Evolutionary conservation across 371 early-diverging fungal species (phyloP).

Genomic region (Lichtheimia ornata): DNA sequence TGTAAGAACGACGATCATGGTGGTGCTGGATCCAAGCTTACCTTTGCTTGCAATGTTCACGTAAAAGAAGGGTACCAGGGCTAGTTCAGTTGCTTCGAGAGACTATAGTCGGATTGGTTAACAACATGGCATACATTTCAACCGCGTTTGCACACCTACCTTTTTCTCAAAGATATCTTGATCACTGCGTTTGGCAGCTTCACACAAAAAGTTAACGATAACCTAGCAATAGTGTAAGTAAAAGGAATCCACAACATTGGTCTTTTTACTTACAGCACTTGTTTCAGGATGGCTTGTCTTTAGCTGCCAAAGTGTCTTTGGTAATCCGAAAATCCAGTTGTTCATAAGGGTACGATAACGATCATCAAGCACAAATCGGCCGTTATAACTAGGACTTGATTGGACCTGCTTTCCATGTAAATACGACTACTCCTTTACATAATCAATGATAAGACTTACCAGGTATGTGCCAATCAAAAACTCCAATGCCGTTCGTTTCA

Average conservation of each 20-base stretch:
- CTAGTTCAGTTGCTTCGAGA: slow-evolving; percentile 38
- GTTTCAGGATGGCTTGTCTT: slow-evolving; percentile 49
- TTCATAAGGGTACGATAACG: slow-evolving; percentile 21
- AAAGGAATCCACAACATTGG: not conserved
- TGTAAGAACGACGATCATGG: not conserved
- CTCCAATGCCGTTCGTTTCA: slow-evolving; percentile 38
- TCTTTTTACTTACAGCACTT: slow-evolving; percentile 34
- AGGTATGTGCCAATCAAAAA: slow-evolving; percentile 42
- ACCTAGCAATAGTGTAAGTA: slow-evolving; percentile 8
- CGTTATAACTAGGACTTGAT: slow-evolving; percentile 42
- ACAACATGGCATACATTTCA: not conserved
- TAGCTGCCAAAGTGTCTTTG: slow-evolving; percentile 59
- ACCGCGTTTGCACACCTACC: slow-evolving; percentile 8
- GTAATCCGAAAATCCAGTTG: slow-evolving; percentile 48
- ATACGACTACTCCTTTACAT: not conserved
- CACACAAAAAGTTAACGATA: slow-evolving; percentile 36
- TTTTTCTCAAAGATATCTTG: slow-evolving; percentile 29
- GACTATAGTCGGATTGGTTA: slow-evolving; percentile 16
- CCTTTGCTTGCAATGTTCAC: slow-evolving; percentile 41
- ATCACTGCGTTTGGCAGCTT: slow-evolving; percentile 29
- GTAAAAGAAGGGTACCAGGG: slow-evolving; percentile 50
- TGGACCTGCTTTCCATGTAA: slow-evolving; percentile 27
- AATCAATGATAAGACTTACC: slow-evolving; percentile 24
- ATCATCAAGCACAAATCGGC: slow-evolving; percentile 21
- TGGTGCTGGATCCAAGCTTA: not conserved